Evolutionary conservation across 148 eudicot species (phyloP).

Genomic region (Diospyros lotus): DNA sequence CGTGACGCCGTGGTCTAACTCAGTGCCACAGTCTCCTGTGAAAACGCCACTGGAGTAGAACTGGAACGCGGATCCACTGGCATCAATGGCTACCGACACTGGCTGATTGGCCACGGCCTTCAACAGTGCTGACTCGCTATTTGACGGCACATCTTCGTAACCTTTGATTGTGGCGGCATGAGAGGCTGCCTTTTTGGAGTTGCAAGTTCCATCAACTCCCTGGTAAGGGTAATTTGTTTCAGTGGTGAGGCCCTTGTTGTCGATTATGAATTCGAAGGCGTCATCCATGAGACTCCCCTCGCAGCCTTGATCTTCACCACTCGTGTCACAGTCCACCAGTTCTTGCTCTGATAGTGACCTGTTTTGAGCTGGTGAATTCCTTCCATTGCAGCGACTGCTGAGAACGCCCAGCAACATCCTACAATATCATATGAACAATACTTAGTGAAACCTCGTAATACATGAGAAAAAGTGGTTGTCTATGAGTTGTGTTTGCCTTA

Average conservation of each 20-base stretch:
- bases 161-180: constrained; percentile 10
- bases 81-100: constrained; percentile 11
- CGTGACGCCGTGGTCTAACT: constrained; percentile 10
- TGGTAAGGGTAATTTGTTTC: constrained; percentile 12
- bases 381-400: constrained; percentile 14
- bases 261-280: constrained; percentile 9
- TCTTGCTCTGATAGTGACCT: constrained; percentile 18
- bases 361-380: constrained; percentile 17
- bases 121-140: constrained; percentile 5
- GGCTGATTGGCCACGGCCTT: constrained; percentile 22
- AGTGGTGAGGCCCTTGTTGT: constrained; percentile 13
- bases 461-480: neutral
- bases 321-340: constrained; percentile 17
- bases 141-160: constrained; percentile 13
- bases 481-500: neutral
- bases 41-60: constrained; percentile 17
- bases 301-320: constrained; percentile 7
- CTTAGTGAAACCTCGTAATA: neutral
- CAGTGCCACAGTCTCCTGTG: constrained; percentile 15
- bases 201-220: constrained; percentile 14
- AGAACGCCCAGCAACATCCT: constrained; percentile 26
- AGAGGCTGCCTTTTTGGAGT: neutral
- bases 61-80: constrained; percentile 9
- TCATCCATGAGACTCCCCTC: constrained; percentile 6
- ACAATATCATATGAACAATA: too few relatives aligned